Base-by-base conservation (phyloP, 768 basidiomycete species). In the Russula olivacea region DNA sequence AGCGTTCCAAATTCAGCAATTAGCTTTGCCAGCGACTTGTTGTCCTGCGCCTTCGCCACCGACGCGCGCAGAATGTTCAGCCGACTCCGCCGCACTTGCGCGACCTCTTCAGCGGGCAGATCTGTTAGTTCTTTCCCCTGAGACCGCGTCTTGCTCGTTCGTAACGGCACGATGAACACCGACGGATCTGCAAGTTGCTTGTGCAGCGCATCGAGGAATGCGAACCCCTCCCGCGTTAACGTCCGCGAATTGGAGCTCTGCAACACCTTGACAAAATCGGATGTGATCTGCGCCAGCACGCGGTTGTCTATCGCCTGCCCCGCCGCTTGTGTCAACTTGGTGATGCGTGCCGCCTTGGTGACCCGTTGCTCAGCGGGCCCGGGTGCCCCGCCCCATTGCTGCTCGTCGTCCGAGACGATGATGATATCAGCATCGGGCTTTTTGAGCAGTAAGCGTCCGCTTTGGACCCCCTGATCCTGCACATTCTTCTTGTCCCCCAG, bases 101-200 rank as follows among this genome's bases (percentile, higher is more conserved):
- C 56, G 12, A 78, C 76, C 59, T 76, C 74, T 65, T 53, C 56
- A 15, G 21, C 45, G 3, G 45, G 49, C 4, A 77, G 75, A 25
- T 78, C 77, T 41, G 5, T 17, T 7, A 11, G 23, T 19, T 30
- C 41, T 3, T n/a, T 34, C 21, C 36, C 74, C 41, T 73, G 69
- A 55, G 76, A 75, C 38, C 47, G 66, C 40, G 69, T 59, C 48
- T 68, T 73, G 56, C 72, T 78, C 70, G 72, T 72, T 76, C 86
- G 79, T 69, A 83, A 69, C 5, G 87, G 86, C 47, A 78, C 73
- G 56, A 81, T 71, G 67, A 81, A 83, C 43, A 83, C 81, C 21
- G 83, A 83, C 38, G 88, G 85, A 71, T 88, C 84, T 41, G 80
- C 82, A 49, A 91, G 79, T 69, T 87, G 88, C 71, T 86, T 87